These are phyloP conservation scores for Tremella fuciformis DNA, from an alignment of 768 basidiomycete genomes.

Conservation along the genomic window DNA sequence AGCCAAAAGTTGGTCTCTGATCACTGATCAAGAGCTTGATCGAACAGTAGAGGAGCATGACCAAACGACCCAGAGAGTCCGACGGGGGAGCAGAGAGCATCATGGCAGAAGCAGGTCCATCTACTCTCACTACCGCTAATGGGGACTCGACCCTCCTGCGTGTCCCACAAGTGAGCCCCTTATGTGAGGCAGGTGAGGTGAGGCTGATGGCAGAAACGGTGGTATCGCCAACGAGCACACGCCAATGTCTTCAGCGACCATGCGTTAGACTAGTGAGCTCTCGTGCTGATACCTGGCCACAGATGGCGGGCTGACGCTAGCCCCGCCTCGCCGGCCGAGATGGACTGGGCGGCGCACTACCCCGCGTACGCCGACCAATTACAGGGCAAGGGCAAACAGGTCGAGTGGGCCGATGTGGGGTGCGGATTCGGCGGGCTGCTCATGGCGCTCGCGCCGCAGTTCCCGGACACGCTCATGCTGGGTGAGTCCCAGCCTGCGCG, in stretches of 20 bases:
- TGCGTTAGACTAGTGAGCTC: constrained; percentile 68
- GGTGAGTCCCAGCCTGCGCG: constrained; percentile 58
- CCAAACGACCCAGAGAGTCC: constrained; percentile 20
- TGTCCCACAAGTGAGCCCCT: constrained; percentile 34
- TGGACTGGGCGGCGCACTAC: constrained; percentile 82
- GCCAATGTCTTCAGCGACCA: constrained; percentile 61
- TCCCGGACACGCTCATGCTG: constrained; percentile 87
- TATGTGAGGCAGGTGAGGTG: neutral
- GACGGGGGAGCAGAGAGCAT: neutral
- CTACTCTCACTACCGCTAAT: neutral
- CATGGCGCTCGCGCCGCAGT: constrained; percentile 80
- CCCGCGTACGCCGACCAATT: constrained; percentile 59
- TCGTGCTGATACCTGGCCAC: neutral
- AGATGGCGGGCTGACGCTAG: constrained; percentile 27
- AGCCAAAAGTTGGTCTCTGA: too few species aligned
- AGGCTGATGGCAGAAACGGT: constrained; percentile 53
- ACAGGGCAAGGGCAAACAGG: constrained; percentile 58
- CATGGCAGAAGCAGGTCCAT: constrained; percentile 20
- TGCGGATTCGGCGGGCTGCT: constrained; percentile 96
- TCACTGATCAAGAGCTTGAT: too few species aligned
- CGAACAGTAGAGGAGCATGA: constrained; percentile 14
- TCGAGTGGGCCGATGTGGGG: constrained; percentile 94
- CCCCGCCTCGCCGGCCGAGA: constrained; percentile 67
- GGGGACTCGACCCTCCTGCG: constrained; percentile 17
- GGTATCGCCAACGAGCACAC: constrained; percentile 58